These are phyloP conservation scores for Cyamopsis tetragonoloba DNA, from an alignment of 306 rosid species.

Conservation along the genomic window DNA sequence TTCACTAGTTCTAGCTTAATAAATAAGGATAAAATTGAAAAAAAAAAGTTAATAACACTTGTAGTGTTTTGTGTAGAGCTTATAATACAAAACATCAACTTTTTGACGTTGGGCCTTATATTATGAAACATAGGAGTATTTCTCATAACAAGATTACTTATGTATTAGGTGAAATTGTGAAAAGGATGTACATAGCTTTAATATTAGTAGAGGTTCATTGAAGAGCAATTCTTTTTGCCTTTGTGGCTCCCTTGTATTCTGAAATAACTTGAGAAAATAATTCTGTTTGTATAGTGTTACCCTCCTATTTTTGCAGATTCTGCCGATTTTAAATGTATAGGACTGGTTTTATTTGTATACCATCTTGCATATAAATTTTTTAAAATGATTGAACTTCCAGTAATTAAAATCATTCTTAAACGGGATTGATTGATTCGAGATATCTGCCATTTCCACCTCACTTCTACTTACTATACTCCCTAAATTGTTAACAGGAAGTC, in stretches of 20 bases:
- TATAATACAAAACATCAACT: too few relatives aligned
- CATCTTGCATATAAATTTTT: neutral
- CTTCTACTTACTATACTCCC: neutral
- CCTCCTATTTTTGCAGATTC: neutral
- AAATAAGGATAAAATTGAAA: too few relatives aligned
- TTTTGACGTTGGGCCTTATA: too few relatives aligned
- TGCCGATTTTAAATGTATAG: too few relatives aligned
- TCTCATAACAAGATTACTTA: neutral
- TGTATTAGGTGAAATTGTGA: neutral
- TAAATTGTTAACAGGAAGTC: neutral
- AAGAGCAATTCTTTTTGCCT: neutral
- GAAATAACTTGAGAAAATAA: neutral
- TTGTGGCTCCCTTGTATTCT: neutral
- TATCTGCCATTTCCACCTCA: constrained; percentile 1
- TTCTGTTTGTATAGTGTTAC: neutral
- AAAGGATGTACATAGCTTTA: neutral
- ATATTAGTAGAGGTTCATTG: neutral
- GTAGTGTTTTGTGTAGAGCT: too few relatives aligned
- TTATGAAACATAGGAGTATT: too few relatives aligned
- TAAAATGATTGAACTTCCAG: neutral
- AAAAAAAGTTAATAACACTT: too few relatives aligned
- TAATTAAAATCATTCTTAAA: neutral
- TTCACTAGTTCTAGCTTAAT: too few relatives aligned
- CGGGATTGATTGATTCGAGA: neutral
- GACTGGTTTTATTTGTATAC: neutral